A percentile compares a stretch with the other conserved stretches of the same genome.
phyloP scores from a whole-genome alignment of 2,329 filamentous ascomycete species.

The Hawksworthiomyces lignivorus region DNA sequence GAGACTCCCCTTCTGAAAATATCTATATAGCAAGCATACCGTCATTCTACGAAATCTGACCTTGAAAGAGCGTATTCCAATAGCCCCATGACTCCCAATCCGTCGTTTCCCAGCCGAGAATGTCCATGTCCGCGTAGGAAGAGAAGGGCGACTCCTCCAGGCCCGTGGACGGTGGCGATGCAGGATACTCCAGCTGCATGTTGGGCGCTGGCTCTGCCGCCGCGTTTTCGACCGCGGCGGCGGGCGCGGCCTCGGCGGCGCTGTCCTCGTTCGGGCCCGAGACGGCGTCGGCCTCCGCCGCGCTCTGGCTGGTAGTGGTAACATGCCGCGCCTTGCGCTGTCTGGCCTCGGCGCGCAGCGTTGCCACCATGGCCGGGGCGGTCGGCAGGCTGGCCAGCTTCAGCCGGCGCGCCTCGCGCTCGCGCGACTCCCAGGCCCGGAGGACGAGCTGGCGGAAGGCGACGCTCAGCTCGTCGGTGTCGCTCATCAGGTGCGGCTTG shows the following conservation, averaged over 20 bases:
- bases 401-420: conserved; percentile 9
- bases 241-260: too few species aligned
- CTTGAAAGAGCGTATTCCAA: conserved; percentile 12
- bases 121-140: conserved; percentile 5
- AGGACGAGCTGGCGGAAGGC: conserved; percentile 17
- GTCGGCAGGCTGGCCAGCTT: not conserved
- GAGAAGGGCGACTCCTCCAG: not conserved
- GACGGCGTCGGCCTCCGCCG: not conserved
- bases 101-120: conserved; percentile 10
- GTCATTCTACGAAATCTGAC: not conserved
- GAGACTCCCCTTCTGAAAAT: too few species aligned
- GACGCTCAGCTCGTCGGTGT: conserved; percentile 12
- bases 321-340: not conserved
- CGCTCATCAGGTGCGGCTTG: conserved; percentile 9
- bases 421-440: conserved; percentile 17
- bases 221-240: not conserved
- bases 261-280: not conserved
- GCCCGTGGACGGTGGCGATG: not conserved
- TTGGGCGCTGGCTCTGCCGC: not conserved
- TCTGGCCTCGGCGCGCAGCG: not conserved
- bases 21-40: too few species aligned
- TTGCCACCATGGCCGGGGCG: not conserved
- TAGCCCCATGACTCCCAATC: conserved; percentile 15
- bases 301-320: not conserved
- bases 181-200: not conserved